phyloP scores from a whole-genome alignment of 2,329 filamentous ascomycete species.

The Exophiala mesophila region DNA sequence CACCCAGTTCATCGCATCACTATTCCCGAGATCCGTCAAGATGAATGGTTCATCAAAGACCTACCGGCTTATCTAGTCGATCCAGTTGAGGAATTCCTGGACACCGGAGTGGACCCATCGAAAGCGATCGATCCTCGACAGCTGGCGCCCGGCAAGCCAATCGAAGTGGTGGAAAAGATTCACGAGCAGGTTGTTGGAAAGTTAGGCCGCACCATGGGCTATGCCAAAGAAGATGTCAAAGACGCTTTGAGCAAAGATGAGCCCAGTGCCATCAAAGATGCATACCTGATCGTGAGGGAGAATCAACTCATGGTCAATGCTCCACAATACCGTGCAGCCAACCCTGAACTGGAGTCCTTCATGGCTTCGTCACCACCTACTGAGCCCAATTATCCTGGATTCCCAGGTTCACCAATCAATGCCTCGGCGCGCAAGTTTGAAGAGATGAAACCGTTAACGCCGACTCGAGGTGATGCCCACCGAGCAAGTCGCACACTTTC shows the following conservation, averaged over 20 bases:
- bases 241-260: constrained; percentile 88
- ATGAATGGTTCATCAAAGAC: constrained; percentile 89
- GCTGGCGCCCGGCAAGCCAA: constrained; percentile 72
- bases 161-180: constrained; percentile 78
- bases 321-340: constrained; percentile 49
- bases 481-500: constrained; percentile 24
- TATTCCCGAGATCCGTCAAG: constrained; percentile 85
- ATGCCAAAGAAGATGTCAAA: constrained; percentile 89
- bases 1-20: constrained; percentile 88
- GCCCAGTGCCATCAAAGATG: constrained; percentile 97
- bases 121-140: constrained; percentile 81
- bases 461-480: constrained; percentile 13
- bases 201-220: constrained; percentile 96
- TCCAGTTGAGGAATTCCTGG: constrained; percentile 84
- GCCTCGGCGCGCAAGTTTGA: constrained; percentile 11
- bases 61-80: constrained; percentile 81
- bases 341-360: constrained; percentile 45
- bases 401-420: constrained; percentile 18
- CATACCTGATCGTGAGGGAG: constrained; percentile 94
- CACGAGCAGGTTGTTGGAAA: constrained; percentile 92
- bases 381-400: constrained; percentile 31
- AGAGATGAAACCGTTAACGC: constrained; percentile 24
- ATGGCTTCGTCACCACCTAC: constrained; percentile 53
- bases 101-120: constrained; percentile 89
- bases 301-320: constrained; percentile 81